Evolutionary conservation across 345 rosid species (phyloP).

Genomic region (Stellera chamaejasme): DNA sequence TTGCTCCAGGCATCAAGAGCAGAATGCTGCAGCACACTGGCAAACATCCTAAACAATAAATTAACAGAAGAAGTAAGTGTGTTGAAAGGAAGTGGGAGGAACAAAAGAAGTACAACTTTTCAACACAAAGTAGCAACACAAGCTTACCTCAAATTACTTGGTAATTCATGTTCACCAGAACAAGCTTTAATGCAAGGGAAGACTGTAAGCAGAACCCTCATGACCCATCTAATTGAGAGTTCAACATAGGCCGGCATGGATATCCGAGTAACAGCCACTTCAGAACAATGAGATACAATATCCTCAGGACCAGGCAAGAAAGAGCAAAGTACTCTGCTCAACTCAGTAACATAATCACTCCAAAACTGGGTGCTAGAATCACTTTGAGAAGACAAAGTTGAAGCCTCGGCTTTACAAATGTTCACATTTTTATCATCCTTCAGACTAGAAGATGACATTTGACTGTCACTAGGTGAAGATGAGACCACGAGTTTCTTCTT

Average conservation of each 20-base stretch:
- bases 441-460: constrained; percentile 14
- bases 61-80: not conserved
- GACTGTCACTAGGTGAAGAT: constrained; percentile 19
- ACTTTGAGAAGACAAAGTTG: constrained; percentile 21
- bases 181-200: constrained; percentile 66
- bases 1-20: constrained; percentile 44
- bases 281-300: constrained; percentile 25
- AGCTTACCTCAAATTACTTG: constrained; percentile 42
- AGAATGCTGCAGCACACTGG: constrained; percentile 41
- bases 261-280: constrained; percentile 23
- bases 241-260: constrained; percentile 35
- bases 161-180: constrained; percentile 48
- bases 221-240: constrained; percentile 64
- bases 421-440: constrained; percentile 15
- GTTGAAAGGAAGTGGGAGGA: constrained; percentile 4
- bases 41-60: constrained; percentile 34
- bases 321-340: constrained; percentile 50
- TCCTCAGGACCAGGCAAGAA: constrained; percentile 45
- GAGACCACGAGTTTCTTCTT: constrained; percentile 28
- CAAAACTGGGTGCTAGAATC: constrained; percentile 33
- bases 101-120: not conserved
- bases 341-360: constrained; percentile 39
- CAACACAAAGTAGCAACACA: constrained; percentile 5
- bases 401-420: constrained; percentile 18
- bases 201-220: constrained; percentile 49